Conservation (phyloP, 2,329 filamentous ascomycete genomes). For the Myriosclerotinia scirpicola region DNA sequence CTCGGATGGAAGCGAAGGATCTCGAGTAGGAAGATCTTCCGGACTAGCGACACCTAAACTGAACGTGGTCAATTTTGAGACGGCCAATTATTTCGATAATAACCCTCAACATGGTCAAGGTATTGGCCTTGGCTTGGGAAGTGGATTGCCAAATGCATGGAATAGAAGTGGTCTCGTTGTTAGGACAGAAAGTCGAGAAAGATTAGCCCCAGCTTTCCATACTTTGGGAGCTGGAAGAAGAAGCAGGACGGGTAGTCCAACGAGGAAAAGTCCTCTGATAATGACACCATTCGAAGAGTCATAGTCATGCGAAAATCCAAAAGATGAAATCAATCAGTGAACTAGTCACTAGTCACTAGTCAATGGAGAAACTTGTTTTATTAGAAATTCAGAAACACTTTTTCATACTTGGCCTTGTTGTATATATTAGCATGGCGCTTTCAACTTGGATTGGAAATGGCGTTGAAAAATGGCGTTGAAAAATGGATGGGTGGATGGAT, state of each 20-base stretch:
- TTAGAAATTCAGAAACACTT: neutral
- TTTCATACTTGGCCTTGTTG: neutral
- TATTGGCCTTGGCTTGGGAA: slow-evolving; percentile 33
- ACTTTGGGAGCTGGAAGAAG: slow-evolving; percentile 56
- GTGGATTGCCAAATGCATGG: slow-evolving; percentile 45
- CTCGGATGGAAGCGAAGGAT: slow-evolving; percentile 61
- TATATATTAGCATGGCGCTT: slow-evolving; percentile 19
- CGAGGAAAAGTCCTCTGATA: slow-evolving; percentile 58
- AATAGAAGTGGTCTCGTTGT: slow-evolving; percentile 73
- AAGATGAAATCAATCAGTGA: neutral
- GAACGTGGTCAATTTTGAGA: slow-evolving; percentile 53
- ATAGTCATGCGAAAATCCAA: slow-evolving; percentile 16
- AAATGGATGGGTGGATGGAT: no score
- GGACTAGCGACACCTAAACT: slow-evolving; percentile 68
- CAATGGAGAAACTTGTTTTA: no score
- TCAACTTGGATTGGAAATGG: slow-evolving; percentile 11
- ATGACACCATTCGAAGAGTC: slow-evolving; percentile 51
- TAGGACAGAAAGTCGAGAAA: slow-evolving; percentile 82
- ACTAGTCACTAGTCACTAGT: neutral
- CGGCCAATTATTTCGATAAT: slow-evolving; percentile 36
- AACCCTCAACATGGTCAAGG: slow-evolving; percentile 29
- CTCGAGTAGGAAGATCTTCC: slow-evolving; percentile 58
- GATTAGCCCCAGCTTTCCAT: slow-evolving; percentile 58
- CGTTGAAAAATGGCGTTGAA: neutral
- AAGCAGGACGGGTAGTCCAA: slow-evolving; percentile 47